phyloP scores from a whole-genome alignment of 1,284 basidiomycete genomes.

The Rhodotorula sp. region DNA sequence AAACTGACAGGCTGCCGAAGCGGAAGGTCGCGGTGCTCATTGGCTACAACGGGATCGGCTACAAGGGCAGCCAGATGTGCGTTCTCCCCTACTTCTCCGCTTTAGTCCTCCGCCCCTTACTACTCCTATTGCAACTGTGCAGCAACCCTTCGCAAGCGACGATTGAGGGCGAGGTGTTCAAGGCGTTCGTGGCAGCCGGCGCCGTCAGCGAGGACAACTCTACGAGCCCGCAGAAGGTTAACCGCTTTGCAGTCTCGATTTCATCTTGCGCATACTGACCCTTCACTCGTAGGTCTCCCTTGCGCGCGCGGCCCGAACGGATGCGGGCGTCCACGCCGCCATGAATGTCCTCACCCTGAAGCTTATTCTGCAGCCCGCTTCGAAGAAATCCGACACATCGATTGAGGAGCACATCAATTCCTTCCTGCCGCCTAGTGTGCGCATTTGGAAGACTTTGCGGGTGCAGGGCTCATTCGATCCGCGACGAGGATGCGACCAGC shows the following conservation, averaged over 20 bases:
- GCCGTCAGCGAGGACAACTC: conserved; percentile 92
- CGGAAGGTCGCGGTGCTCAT: conserved; percentile 57
- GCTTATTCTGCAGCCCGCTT: conserved; percentile 62
- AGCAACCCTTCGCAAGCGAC: conserved; percentile 62
- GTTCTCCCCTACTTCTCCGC: conserved; percentile 45
- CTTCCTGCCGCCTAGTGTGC: conserved; percentile 81
- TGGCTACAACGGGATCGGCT: conserved; percentile 61
- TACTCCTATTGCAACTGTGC: background rate
- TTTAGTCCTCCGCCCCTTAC: background rate
- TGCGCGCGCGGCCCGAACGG: conserved; percentile 87
- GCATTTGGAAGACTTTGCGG: conserved; percentile 87
- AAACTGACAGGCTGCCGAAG: conserved; percentile 53
- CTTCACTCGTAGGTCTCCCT: conserved; percentile 64
- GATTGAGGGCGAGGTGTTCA: conserved; percentile 88
- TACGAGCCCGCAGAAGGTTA: conserved; percentile 78
- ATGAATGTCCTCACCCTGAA: conserved; percentile 90
- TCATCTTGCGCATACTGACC: background rate
- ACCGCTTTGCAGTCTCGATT: background rate
- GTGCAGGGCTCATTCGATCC: conserved; percentile 92
- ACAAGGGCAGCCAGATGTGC: conserved; percentile 94
- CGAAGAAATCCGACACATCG: conserved; percentile 15
- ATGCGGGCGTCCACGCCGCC: conserved; percentile 96
- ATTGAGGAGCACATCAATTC: conserved; percentile 61
- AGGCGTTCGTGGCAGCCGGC: conserved; percentile 81
- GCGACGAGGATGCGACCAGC: conserved; percentile 78